These are phyloP conservation scores for Albugo laibachii DNA, from an alignment of 352 stramenopile species.

Conservation along the genomic window DNA sequence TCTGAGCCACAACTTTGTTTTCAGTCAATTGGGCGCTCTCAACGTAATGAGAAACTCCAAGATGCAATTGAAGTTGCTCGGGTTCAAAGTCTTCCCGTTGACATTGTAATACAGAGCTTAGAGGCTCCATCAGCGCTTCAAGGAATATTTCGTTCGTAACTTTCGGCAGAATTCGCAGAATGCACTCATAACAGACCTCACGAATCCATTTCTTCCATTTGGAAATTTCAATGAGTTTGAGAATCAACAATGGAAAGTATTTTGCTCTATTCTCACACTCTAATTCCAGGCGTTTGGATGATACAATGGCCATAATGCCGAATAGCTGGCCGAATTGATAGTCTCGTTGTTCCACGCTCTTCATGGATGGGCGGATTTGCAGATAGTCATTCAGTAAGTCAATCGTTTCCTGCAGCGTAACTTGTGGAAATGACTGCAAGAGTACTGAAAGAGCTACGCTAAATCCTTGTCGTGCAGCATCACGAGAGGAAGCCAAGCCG, in stretches of 20 bases:
- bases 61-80: constrained; percentile 60
- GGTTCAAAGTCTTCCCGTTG: constrained; percentile 31
- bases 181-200: constrained; percentile 52
- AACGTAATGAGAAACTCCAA: constrained; percentile 53
- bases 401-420: constrained; percentile 29
- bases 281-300: constrained; percentile 28
- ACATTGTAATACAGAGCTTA: constrained; percentile 13
- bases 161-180: constrained; percentile 32
- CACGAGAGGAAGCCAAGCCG: constrained; percentile 73
- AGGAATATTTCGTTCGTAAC: constrained; percentile 29
- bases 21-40: constrained; percentile 9
- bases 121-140: constrained; percentile 15
- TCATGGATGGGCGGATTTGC: constrained; percentile 68
- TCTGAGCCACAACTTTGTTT: constrained; percentile 14
- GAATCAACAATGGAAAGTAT: constrained; percentile 19
- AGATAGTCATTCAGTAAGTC: constrained; percentile 48
- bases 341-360: constrained; percentile 83
- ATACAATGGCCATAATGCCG: constrained; percentile 62
- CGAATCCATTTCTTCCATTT: constrained; percentile 78
- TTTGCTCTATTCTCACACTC: constrained; percentile 10
- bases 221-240: constrained; percentile 19
- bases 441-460: constrained; percentile 61
- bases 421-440: constrained; percentile 23
- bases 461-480: constrained; percentile 79
- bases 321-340: constrained; percentile 84